Base-by-base conservation (phyloP, 345 rosid species). In the Microcos paniculata region DNA sequence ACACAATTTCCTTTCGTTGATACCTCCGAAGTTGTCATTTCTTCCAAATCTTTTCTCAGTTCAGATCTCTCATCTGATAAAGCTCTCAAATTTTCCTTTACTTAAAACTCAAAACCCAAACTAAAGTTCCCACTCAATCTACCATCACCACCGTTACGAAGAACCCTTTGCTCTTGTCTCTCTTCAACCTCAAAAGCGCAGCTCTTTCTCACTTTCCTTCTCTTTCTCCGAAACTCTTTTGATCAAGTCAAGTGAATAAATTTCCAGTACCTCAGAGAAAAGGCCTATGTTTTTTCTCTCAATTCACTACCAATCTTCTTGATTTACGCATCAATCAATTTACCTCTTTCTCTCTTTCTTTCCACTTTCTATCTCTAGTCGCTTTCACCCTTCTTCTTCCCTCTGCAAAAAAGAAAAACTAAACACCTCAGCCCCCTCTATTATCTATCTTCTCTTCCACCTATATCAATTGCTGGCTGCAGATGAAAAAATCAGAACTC, bases 1-100 rank as follows among this genome's bases (percentile, higher is more conserved):
- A 61, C 76, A 18, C 63, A 78, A 80, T 84, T 83, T 3, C 68
- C 82, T 73, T 81, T 89, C 51, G 71, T 76, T 0, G 83, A 82
- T 43, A 80, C 80, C 52, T 88, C 91, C 24, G 89, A 79, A 81
- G 84, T 76, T 62, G 82, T 77, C 88, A 83, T 84, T 69, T 28
- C 78, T 69, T 30, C 12, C 18, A 52, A 45, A 38, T 11, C 53
- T 4, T 16, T 31, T 51, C 51, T 35, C 49, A 76, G 30, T 88
- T 80, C 89, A 83, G 91, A 90, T 89, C 91, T 88, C 85, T 86
- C 91, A 83, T 80, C 81, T 67, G 83, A 31, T 75, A 67, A 15
- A 46, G 9, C 18, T 35, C 56, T 16, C 57, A 33, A 78, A 70
- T 6, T 68, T 35, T 35, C 40, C 38, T 21, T 13, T 0, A 43